Evolutionary conservation across 768 basidiomycete genomes (phyloP).

Genomic region (Boletales sp.): DNA sequence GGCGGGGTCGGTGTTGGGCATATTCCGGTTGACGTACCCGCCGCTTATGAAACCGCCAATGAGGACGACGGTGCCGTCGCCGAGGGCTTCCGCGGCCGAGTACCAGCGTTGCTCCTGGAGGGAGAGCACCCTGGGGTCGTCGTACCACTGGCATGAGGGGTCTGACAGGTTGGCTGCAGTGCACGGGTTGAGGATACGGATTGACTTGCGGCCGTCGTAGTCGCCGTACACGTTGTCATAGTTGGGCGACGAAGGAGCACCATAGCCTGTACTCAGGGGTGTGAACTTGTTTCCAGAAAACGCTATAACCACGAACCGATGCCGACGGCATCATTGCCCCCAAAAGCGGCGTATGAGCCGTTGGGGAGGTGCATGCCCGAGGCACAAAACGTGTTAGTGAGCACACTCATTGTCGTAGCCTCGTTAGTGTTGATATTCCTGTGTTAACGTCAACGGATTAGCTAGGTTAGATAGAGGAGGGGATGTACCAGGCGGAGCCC

Average conservation of each 20-base stretch:
- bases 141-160: conserved; percentile 63
- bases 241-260: conserved; percentile 13
- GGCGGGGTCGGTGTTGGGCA: conserved; percentile 60
- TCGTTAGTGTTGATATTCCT: conserved; percentile 20
- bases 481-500: conserved; percentile 58
- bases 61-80: conserved; percentile 72
- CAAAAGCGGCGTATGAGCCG: conserved; percentile 68
- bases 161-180: conserved; percentile 40
- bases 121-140: conserved; percentile 55
- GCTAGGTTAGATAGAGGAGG: neutral
- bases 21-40: conserved; percentile 73
- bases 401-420: conserved; percentile 34
- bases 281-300: too few species aligned
- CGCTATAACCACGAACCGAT: too few species aligned
- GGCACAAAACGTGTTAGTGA: conserved; percentile 73
- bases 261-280: conserved; percentile 28
- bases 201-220: conserved; percentile 75
- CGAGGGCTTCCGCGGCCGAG: conserved; percentile 63
- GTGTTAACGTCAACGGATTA: neutral
- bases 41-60: conserved; percentile 76
- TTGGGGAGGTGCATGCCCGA: conserved; percentile 80
- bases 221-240: conserved; percentile 70
- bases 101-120: conserved; percentile 76
- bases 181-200: conserved; percentile 81
- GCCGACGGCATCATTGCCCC: conserved; percentile 68